Evolutionary conservation across 2,329 filamentous ascomycete genomes (phyloP), one percentile per base, ranked within the genome.

Genomic region (Fusarium nodosum): DNA sequence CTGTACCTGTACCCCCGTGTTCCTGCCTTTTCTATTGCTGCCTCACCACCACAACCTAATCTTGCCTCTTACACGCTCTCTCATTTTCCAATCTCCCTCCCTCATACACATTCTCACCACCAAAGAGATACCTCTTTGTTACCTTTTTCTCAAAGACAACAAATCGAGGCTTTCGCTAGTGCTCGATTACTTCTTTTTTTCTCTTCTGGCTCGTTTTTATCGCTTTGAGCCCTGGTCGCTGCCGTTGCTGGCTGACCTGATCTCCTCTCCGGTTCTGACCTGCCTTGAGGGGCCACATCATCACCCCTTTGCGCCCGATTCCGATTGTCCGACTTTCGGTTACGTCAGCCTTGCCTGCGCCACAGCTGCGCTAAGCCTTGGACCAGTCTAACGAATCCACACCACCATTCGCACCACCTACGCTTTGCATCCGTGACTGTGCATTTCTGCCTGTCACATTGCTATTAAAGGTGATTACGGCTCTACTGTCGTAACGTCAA

Each of bases 141-240:
- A 50, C 47, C 63, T 68, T 53, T 66, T 63, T 58, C 53, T 61
- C 69, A 68, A 63, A 68, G 61, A 66, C 50, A 71, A 64, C 72
- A 63, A 63, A 62, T 80, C 79, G 80, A 82, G 80, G 78, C 80
- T 82, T 82, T 86, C 66, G 78, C 77, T 86, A 85, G 84, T 80
- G 79, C 80, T 86, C 82, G 83, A 77, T 76, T 71, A 64, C 59
- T 59, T 70, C 52, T 58, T 64, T 61, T 69, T 69, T 61, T 55
- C 64, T 68, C 51, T 56, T 67, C 60, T 53, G 68, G 48, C 65
- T 69, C 67, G 28, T 59, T 47, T 53, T 67, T 64, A 47, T 64
- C 61, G 50, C 52, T 64, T 56, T 63, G 57, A 61, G 64, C 62
- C 72, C 68, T 74, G 65, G 69, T 71, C 62, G 62, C 60, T 61